These are phyloP conservation scores for Vinca minor DNA, from an alignment of 257 asterid species.

Conservation along the genomic window DNA sequence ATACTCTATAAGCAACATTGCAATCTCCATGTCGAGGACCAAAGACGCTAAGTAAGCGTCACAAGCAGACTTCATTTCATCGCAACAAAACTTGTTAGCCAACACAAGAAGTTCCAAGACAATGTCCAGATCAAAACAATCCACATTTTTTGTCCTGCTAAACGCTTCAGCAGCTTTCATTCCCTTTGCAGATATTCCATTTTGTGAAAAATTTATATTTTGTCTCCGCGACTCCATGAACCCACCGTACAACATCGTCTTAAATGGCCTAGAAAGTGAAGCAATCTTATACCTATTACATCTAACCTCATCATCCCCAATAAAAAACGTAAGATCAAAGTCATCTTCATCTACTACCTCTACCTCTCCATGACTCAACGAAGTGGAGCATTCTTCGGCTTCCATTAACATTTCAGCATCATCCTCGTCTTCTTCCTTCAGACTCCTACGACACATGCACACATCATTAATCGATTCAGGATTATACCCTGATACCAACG, in stretches of 20 bases:
- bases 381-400: slow-evolving; percentile 62
- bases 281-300: slow-evolving; percentile 73
- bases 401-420: slow-evolving; percentile 19
- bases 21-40: slow-evolving; percentile 56
- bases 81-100: slow-evolving; percentile 84
- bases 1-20: slow-evolving; percentile 56
- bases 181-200: slow-evolving; percentile 57
- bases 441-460: slow-evolving; percentile 40
- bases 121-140: slow-evolving; percentile 45
- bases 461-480: slow-evolving; percentile 68
- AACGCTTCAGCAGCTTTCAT: slow-evolving; percentile 72
- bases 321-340: slow-evolving; percentile 56
- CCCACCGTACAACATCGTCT: slow-evolving; percentile 66
- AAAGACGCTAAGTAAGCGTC: slow-evolving; percentile 67
- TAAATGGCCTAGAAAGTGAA: slow-evolving; percentile 74
- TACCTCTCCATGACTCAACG: slow-evolving; percentile 32
- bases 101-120: slow-evolving; percentile 65
- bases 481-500: slow-evolving; percentile 67
- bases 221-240: slow-evolving; percentile 73
- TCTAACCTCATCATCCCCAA: slow-evolving; percentile 79
- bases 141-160: slow-evolving; percentile 58
- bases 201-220: slow-evolving; percentile 58
- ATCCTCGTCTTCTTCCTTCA: slow-evolving; percentile 25
- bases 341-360: slow-evolving; percentile 47
- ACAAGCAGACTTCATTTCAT: slow-evolving; percentile 69